A percentile compares a stretch with the other conserved stretches of the same genome.
phyloP scores from a whole-genome alignment of 1,139 yeast genomes.

The Geotrichum australiense region DNA sequence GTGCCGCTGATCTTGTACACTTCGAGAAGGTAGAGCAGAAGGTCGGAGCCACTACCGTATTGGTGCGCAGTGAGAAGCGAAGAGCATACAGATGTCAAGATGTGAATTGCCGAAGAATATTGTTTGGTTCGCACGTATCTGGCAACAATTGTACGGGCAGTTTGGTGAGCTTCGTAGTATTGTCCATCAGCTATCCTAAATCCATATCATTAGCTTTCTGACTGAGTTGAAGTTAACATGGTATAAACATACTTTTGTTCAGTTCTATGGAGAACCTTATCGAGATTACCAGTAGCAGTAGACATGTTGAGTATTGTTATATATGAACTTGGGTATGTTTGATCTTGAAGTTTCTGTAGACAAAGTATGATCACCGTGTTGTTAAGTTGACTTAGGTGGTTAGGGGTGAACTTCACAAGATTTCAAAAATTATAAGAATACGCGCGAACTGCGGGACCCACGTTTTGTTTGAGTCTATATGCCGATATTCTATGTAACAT shows the following conservation, averaged over 20 bases:
- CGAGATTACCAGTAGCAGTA: slow-evolving; percentile 23
- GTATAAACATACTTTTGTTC: slow-evolving; percentile 27
- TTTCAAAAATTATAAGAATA: too few relatives aligned
- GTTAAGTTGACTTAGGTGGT: too few relatives aligned
- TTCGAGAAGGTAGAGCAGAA: slow-evolving; percentile 66
- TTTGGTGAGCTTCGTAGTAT: slow-evolving; percentile 92
- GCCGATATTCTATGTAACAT: too few relatives aligned
- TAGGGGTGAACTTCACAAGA: too few relatives aligned
- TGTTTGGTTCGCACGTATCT: slow-evolving; percentile 67
- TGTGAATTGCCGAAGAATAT: slow-evolving; percentile 62
- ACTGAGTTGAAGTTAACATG: background rate
- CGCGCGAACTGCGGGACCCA: too few relatives aligned
- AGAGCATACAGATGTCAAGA: slow-evolving; percentile 63
- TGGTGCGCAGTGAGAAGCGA: slow-evolving; percentile 63
- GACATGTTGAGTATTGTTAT: slow-evolving; percentile 19
- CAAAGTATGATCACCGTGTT: too few relatives aligned
- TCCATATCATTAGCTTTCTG: background rate
- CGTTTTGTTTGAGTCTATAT: too few relatives aligned
- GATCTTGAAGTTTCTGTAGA: too few relatives aligned
- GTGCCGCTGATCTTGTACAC: slow-evolving; percentile 50
- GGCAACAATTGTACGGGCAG: slow-evolving; percentile 79
- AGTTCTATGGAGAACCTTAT: slow-evolving; percentile 30
- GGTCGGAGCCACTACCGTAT: slow-evolving; percentile 74
- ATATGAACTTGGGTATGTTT: too few relatives aligned
- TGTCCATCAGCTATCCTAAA: slow-evolving; percentile 62